These are phyloP conservation scores for Amanita thiersii DNA, from an alignment of 768 basidiomycete genomes.

Conservation along the genomic window DNA sequence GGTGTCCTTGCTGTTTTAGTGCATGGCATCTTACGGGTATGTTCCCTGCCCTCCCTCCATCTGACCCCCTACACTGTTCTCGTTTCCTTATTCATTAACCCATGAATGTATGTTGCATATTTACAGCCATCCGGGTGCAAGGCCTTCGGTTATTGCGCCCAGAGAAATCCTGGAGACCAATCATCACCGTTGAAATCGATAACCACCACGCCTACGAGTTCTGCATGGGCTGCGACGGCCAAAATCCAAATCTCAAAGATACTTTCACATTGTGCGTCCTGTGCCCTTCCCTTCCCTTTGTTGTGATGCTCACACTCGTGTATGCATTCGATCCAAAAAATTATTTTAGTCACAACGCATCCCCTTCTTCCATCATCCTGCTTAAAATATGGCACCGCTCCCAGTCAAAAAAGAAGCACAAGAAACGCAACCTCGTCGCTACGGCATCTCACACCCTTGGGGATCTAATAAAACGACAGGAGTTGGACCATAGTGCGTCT, in stretches of 20 bases:
- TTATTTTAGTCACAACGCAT: conserved; percentile 31
- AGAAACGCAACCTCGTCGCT: conserved; percentile 48
- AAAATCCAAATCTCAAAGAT: conserved; percentile 58
- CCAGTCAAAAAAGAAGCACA: conserved; percentile 54
- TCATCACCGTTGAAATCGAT: conserved; percentile 50
- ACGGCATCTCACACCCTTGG: conserved; percentile 39
- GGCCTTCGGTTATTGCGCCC: conserved; percentile 43
- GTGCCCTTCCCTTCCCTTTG: neutral
- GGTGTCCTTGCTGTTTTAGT: too few species aligned
- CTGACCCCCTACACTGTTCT: neutral
- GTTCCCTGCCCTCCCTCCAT: neutral
- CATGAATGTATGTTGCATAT: neutral
- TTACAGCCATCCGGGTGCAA: conserved; percentile 31
- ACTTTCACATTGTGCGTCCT: conserved; percentile 44
- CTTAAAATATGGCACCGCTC: conserved; percentile 53
- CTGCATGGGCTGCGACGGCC: conserved; percentile 58
- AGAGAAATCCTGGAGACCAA: conserved; percentile 62
- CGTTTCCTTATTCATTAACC: neutral
- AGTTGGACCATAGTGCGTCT: conserved; percentile 33
- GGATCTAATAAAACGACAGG: conserved; percentile 45
- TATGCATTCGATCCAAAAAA: too few species aligned
- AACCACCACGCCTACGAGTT: conserved; percentile 46
- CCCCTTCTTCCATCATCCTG: conserved; percentile 33
- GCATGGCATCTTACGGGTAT: conserved; percentile 26
- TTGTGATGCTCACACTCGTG: too few species aligned